Evolutionary conservation across 805 yeast species (phyloP), one percentile per base, ranked within the genome.

Genomic region (Brettanomyces nanus): DNA sequence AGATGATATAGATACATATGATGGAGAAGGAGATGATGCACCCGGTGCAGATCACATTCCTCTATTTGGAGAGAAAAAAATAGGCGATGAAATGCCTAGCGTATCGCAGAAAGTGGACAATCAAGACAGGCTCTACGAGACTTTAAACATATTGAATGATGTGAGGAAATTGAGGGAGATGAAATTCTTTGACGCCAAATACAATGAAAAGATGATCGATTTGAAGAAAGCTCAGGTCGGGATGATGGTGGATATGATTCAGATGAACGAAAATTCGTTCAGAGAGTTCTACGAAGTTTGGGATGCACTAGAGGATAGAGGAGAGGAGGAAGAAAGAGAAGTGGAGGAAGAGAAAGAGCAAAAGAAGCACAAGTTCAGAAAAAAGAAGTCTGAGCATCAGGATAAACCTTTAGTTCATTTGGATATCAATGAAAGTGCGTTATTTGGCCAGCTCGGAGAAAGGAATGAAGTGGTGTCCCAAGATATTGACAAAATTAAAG

Each of bases 121-220:
- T 43, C 87, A 79, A 59, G 95, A 85, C 58, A 70, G 72, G 50
- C 65, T 85, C 33, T 89, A 95, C 95, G 79, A 90, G 5, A 94
- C 85, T 47, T 78, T 87, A 35, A 95, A 84, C 49, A 80, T 84
- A 0, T 66, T 90, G 44, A 89, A 85, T 45, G 95, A 85, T 45
- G 92, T 86, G 6, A 71, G 73, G 40, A 66, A 65, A 36, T 67
- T 80, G 65, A 75, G 49, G 45, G 69, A 57, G 35, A 69, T 68
- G 30, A 66, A 69, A n/a, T 72, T 65, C 49, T 77, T 77, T 51
- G 72, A 71, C 39, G 64, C 59, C 4, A 56, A 63, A 30, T 81
- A 80, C 52, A 63, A 67, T 14, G 57, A 61, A 6, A 75, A 75
- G 33, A 58, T 85, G 36, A 54, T 56, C n/a, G 61, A 66, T 31